Evolutionary conservation across 1,139 yeast species (phyloP).

Genomic region (Candida glucosophila): DNA sequence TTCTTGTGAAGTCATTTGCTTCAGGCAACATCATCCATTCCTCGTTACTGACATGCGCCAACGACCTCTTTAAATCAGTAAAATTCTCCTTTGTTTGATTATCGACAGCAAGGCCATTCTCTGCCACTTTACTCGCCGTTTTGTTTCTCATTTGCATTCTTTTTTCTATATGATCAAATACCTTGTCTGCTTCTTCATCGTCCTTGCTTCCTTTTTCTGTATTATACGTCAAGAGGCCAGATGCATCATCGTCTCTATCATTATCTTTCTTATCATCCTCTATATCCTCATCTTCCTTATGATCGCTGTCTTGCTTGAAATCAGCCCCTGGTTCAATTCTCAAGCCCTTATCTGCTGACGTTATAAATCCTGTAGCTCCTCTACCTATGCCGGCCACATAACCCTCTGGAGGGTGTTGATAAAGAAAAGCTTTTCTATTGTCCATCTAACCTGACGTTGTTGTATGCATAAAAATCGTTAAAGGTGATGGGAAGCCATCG

Average conservation of each 20-base stretch:
- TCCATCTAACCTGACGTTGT: slow-evolving; percentile 40
- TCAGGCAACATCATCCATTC: slow-evolving; percentile 86
- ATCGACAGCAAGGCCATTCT: slow-evolving; percentile 10
- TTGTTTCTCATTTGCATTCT: slow-evolving; percentile 32
- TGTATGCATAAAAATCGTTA: too few species aligned
- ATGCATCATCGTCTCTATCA: slow-evolving; percentile 19
- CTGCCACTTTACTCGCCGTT: slow-evolving; percentile 15
- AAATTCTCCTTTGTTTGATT: slow-evolving; percentile 21
- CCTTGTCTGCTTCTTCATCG: slow-evolving; percentile 64
- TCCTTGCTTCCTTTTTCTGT: slow-evolving; percentile 27
- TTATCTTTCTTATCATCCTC: slow-evolving; percentile 18
- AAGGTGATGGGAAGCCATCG: too few species aligned
- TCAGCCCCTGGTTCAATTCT: slow-evolving; percentile 29
- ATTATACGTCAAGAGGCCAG: slow-evolving; percentile 17
- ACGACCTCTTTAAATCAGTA: slow-evolving; percentile 49
- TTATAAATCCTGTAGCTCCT: slow-evolving; percentile 91
- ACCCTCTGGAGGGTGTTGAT: slow-evolving; percentile 83
- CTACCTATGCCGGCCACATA: slow-evolving; percentile 90
- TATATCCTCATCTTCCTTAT: slow-evolving; percentile 14
- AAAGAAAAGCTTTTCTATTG: slow-evolving; percentile 52
- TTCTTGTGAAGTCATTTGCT: slow-evolving; percentile 77
- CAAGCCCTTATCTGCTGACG: slow-evolving; percentile 68
- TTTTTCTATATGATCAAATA: slow-evolving; percentile 59
- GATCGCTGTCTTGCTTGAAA: slow-evolving; percentile 13
- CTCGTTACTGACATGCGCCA: slow-evolving; percentile 51